phyloP scores from a whole-genome alignment of 345 rosid genomes.

The Aquilaria yunnanensis region DNA sequence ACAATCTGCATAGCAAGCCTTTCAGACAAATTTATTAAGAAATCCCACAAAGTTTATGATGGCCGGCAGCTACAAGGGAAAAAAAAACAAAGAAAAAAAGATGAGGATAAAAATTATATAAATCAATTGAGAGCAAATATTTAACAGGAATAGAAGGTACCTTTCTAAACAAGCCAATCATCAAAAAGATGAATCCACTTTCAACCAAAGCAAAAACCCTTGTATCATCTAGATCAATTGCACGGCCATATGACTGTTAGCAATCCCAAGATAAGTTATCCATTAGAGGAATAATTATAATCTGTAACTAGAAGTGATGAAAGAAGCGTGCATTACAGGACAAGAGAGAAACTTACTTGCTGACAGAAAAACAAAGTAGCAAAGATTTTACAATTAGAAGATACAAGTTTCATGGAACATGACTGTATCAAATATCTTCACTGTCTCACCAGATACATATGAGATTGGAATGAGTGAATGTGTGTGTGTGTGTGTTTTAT shows the following conservation, averaged over 20 bases:
- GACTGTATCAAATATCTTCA: too few species aligned
- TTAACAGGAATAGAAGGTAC: conserved; percentile 25
- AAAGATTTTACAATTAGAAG: too few species aligned
- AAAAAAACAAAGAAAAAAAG: neutral
- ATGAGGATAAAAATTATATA: conserved; percentile 2
- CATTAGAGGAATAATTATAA: neutral
- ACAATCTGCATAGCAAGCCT: too few species aligned
- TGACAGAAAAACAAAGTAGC: too few species aligned
- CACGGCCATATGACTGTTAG: conserved; percentile 74
- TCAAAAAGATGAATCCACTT: conserved; percentile 85
- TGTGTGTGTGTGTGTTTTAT: too few species aligned
- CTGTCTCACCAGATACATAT: too few species aligned
- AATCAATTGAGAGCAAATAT: neutral
- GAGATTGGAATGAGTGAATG: too few species aligned
- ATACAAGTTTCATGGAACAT: too few species aligned
- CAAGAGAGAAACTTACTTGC: too few species aligned
- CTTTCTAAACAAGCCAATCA: conserved; percentile 89
- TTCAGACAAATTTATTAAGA: neutral
- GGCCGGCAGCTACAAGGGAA: neutral
- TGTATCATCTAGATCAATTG: conserved; percentile 75
- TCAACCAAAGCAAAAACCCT: conserved; percentile 68
- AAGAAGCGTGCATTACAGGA: neutral
- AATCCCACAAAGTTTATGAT: neutral
- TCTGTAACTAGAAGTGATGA: neutral
- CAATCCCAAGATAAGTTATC: conserved; percentile 10